A percentile compares a stretch with the other conserved stretches of the same genome.
Evolutionary conservation across 2,329 filamentous ascomycete species (phyloP).

Genomic region (Cercospora zeina): DNA sequence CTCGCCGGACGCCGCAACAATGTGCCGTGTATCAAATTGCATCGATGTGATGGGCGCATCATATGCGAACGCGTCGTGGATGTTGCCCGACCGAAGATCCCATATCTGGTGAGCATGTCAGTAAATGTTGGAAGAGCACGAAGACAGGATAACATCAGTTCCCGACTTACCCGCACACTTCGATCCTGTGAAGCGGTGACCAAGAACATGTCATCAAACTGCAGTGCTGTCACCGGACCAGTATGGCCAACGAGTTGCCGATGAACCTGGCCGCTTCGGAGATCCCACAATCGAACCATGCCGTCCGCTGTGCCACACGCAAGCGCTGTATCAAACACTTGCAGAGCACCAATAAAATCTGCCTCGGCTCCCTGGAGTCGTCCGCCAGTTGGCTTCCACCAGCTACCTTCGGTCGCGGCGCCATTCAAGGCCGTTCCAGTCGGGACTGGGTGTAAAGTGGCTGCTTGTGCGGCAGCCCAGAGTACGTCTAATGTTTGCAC

Average conservation of each 20-base stretch:
- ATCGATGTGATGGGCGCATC: slow-evolving; percentile 88
- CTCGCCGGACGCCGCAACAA: slow-evolving; percentile 86
- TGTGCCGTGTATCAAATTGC: slow-evolving; percentile 92
- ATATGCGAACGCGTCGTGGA: slow-evolving; percentile 94
- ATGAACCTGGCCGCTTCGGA: slow-evolving; percentile 95
- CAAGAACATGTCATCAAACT: slow-evolving; percentile 93
- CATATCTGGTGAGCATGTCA: slow-evolving; percentile 69
- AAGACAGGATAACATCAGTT: too few relatives aligned
- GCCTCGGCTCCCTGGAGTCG: slow-evolving; percentile 64
- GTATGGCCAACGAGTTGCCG: slow-evolving; percentile 94
- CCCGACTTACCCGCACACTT: slow-evolving; percentile 78
- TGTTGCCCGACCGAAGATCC: slow-evolving; percentile 94
- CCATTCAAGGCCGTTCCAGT: slow-evolving; percentile 22
- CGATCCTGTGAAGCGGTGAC: slow-evolving; percentile 91
- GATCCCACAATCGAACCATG: slow-evolving; percentile 95
- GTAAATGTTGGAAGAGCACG: slow-evolving; percentile 9
- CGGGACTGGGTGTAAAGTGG: slow-evolving; percentile 57
- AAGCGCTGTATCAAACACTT: slow-evolving; percentile 93
- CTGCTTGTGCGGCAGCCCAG: slow-evolving; percentile 86
- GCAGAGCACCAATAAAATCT: slow-evolving; percentile 90
- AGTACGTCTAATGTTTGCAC: slow-evolving; percentile 97
- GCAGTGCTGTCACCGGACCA: slow-evolving; percentile 86
- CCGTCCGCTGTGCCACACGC: slow-evolving; percentile 96
- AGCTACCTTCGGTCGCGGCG: slow-evolving; percentile 35
- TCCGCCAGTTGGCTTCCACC: slow-evolving; percentile 70